phyloP scores from a whole-genome alignment of 257 asterid genomes.

The Rauvolfia tetraphylla region DNA sequence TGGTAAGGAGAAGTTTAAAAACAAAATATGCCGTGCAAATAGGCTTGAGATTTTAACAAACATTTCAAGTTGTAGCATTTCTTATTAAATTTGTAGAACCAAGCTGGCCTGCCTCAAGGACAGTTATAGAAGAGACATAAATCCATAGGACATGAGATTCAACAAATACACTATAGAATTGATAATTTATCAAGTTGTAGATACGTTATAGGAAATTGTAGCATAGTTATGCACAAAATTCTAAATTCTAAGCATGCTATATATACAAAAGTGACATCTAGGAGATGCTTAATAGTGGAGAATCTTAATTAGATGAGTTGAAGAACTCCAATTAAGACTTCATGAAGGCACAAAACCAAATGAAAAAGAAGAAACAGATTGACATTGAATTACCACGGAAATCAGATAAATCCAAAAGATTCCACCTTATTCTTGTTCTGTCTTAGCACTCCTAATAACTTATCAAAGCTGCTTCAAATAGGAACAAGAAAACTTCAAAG shows the following conservation, averaged over 20 bases:
- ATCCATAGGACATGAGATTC: neutral
- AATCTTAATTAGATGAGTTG: neutral
- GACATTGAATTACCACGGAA: neutral
- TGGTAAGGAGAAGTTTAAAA: neutral
- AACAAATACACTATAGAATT: no score
- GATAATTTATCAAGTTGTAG: neutral
- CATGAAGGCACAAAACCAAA: neutral
- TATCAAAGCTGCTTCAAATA: neutral
- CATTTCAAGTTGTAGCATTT: neutral
- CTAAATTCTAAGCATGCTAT: neutral
- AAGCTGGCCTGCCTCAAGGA: neutral
- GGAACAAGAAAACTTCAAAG: neutral
- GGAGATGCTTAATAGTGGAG: neutral
- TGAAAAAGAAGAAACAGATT: neutral
- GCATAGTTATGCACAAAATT: neutral
- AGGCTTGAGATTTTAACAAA: neutral
- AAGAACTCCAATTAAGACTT: neutral
- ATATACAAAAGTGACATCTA: no score
- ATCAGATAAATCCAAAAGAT: neutral
- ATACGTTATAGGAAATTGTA: no score
- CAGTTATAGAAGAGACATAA: neutral
- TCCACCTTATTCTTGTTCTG: neutral
- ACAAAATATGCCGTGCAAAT: no score
- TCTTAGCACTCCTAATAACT: neutral
- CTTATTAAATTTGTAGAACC: no score